phyloP scores from a whole-genome alignment of 148 eudicot species.

The Cornus kousa region DNA sequence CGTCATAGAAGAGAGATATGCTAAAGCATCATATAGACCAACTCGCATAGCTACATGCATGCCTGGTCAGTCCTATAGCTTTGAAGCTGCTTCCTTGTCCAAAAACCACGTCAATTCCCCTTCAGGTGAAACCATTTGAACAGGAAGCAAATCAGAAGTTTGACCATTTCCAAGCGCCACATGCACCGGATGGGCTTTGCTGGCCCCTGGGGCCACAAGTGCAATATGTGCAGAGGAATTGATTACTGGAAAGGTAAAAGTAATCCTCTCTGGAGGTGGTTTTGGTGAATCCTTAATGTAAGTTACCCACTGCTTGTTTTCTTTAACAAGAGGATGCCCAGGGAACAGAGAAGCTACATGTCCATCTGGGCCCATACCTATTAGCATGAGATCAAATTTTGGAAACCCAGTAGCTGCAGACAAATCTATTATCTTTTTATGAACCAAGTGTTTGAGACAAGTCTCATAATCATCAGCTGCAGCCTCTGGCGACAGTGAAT shows the following conservation, averaged over 20 bases:
- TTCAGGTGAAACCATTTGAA: constrained; percentile 43
- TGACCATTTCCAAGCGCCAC: constrained; percentile 26
- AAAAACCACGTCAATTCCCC: constrained; percentile 48
- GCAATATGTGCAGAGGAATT: not conserved
- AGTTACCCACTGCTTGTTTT: constrained; percentile 23
- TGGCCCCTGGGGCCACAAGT: constrained; percentile 19
- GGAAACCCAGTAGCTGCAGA: constrained; percentile 6
- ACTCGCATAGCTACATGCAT: not conserved
- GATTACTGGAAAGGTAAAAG: constrained; percentile 24
- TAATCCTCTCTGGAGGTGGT: constrained; percentile 27
- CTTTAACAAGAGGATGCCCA: constrained; percentile 12
- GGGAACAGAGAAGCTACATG: constrained; percentile 28
- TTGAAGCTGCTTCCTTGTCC: constrained; percentile 47
- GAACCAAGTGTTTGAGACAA: not conserved
- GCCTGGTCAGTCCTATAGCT: constrained; percentile 17
- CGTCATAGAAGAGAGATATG: not conserved
- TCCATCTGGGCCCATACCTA: constrained; percentile 27
- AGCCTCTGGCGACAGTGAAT: not conserved
- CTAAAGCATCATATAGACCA: not conserved
- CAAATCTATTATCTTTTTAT: not conserved
- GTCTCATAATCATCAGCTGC: constrained; percentile 1
- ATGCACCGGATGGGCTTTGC: constrained; percentile 32
- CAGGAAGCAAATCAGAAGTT: constrained; percentile 27
- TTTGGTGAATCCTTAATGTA: constrained; percentile 26
- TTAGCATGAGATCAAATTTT: constrained; percentile 21